Conservation (phyloP, 768 basidiomycete genomes). For the Tulasnella sp. region DNA sequence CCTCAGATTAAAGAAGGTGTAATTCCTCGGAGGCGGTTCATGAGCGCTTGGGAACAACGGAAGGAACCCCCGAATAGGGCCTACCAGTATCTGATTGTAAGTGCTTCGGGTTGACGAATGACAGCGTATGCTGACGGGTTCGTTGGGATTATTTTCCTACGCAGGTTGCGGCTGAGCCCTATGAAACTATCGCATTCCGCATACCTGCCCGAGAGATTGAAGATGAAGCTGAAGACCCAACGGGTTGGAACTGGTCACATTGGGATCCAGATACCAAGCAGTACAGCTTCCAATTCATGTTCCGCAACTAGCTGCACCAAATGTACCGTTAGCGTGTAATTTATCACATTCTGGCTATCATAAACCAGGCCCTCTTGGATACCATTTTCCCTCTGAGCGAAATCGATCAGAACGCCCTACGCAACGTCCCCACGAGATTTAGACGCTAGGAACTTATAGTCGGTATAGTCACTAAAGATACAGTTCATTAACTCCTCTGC, state of each 20-base stretch:
- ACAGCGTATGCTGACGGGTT: not conserved
- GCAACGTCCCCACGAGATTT: no score
- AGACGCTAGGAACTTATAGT: not conserved
- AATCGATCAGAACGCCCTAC: no score
- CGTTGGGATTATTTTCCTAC: not conserved
- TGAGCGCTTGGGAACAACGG: slow-evolving; percentile 98
- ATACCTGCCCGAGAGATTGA: slow-evolving; percentile 92
- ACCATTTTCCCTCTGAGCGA: no score
- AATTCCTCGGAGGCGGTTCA: slow-evolving; percentile 81
- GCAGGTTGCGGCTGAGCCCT: slow-evolving; percentile 98
- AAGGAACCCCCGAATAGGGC: slow-evolving; percentile 92
- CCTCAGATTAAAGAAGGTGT: slow-evolving; percentile 89
- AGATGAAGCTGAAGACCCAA: slow-evolving; percentile 76
- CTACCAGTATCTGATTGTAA: slow-evolving; percentile 93
- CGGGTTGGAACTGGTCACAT: slow-evolving; percentile 95
- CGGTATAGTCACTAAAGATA: not conserved
- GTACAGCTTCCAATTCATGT: slow-evolving; percentile 98
- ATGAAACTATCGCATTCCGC: slow-evolving; percentile 98
- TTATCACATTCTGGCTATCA: not conserved
- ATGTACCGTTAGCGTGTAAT: not conserved
- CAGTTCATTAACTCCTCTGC: slow-evolving; percentile 14
- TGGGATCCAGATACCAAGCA: slow-evolving; percentile 99
- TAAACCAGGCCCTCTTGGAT: not conserved
- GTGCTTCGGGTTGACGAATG: slow-evolving; percentile 39
- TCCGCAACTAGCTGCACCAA: slow-evolving; percentile 37